phyloP scores from a whole-genome alignment of 2,329 filamentous ascomycete species.

The Neopestalotiopsis clavispora region DNA sequence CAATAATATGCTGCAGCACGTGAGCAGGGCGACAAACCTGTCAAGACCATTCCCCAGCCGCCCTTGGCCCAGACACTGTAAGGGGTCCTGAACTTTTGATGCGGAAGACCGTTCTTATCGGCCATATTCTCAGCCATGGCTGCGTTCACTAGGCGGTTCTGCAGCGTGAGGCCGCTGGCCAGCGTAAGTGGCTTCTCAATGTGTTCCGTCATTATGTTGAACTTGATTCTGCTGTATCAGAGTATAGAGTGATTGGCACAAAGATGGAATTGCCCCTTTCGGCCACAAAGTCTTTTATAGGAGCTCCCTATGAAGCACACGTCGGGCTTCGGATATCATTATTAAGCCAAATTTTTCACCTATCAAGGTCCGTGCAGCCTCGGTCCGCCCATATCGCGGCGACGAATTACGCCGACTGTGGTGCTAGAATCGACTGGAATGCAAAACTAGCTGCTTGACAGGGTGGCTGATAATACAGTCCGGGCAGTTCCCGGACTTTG shows the following conservation, averaged over 20 bases:
- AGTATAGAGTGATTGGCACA: background rate
- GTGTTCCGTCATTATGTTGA: slow-evolving; percentile 16
- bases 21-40: slow-evolving; percentile 34
- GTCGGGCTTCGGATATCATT: slow-evolving; percentile 1
- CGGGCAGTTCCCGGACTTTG: no score
- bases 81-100: slow-evolving; percentile 43
- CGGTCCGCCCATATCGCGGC: background rate
- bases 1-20: background rate
- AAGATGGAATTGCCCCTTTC: background rate
- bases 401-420: background rate
- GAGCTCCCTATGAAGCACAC: background rate
- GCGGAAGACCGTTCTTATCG: slow-evolving; percentile 47
- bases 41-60: slow-evolving; percentile 58
- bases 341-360: background rate
- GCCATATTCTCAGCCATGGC: slow-evolving; percentile 54
- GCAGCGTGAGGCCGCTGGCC: slow-evolving; percentile 55
- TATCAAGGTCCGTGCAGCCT: slow-evolving; percentile 1
- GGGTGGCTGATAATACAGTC: background rate
- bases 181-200: slow-evolving; percentile 39
- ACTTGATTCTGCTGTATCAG: background rate
- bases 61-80: slow-evolving; percentile 60
- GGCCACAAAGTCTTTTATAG: background rate
- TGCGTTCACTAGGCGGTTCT: slow-evolving; percentile 58
- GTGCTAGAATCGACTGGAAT: background rate
- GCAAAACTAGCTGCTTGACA: background rate